Percentiles rank a stretch among this genome's conserved stretches.
Evolutionary conservation across 805 yeast genomes (phyloP).

Genomic region (Starmerella stigmatis): DNA sequence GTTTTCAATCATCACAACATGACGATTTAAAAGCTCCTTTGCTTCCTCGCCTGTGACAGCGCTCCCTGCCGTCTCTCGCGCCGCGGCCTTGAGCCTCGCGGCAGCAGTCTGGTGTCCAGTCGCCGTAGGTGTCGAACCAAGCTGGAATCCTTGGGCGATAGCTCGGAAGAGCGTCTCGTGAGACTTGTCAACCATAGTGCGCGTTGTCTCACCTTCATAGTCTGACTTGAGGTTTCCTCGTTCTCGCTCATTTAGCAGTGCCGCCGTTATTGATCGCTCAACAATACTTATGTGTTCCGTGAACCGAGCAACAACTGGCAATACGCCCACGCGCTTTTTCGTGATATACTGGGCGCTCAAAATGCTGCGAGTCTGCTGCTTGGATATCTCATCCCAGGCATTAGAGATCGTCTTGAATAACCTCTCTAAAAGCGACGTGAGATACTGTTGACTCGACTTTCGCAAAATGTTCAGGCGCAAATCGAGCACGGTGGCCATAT

Average conservation of each 20-base stretch:
- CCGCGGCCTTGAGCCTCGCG: constrained; percentile 18
- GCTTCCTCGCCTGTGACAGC: constrained; percentile 25
- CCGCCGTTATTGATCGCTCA: constrained; percentile 17
- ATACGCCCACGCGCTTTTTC: constrained; percentile 35
- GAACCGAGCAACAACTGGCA: constrained; percentile 39
- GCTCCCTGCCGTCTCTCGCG: constrained; percentile 12
- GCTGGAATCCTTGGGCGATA: constrained; percentile 23
- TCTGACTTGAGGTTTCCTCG: not conserved
- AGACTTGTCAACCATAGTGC: constrained; percentile 16
- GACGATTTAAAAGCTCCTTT: constrained; percentile 34
- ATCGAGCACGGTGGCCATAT: constrained; percentile 37
- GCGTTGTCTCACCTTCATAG: constrained; percentile 12
- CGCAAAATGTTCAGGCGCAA: constrained; percentile 32
- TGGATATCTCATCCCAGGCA: constrained; percentile 52
- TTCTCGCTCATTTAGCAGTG: constrained; percentile 5
- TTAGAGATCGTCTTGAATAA: constrained; percentile 41
- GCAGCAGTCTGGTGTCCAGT: constrained; percentile 9
- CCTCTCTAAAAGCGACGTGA: constrained; percentile 41
- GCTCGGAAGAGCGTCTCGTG: constrained; percentile 24
- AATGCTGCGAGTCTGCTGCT: constrained; percentile 41
- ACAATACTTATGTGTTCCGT: constrained; percentile 31
- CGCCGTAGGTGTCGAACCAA: constrained; percentile 16
- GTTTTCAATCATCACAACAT: constrained; percentile 44
- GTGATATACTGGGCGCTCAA: constrained; percentile 33
- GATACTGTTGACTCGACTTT: constrained; percentile 55